These are phyloP conservation scores for Ceratocystiopsis sp. DNA, from an alignment of 2,329 filamentous ascomycete genomes.

Conservation along the genomic window DNA sequence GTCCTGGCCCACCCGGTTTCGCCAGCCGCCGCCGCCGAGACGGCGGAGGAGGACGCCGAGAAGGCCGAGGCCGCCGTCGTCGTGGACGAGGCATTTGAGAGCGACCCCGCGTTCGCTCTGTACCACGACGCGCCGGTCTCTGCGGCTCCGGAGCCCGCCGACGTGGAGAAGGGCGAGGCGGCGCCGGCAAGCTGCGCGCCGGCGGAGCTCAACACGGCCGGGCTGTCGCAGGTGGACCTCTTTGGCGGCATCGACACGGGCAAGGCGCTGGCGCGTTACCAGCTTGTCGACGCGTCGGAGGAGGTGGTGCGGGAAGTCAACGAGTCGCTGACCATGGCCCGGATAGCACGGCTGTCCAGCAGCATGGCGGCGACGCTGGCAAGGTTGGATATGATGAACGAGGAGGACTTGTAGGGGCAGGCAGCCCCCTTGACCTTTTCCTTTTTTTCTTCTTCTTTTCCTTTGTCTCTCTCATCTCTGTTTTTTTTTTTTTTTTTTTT, in stretches of 20 bases:
- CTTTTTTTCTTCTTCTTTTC: too few species aligned
- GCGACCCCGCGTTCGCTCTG: slow-evolving; percentile 43
- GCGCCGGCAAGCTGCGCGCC: slow-evolving; percentile 12
- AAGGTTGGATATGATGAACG: slow-evolving; percentile 20
- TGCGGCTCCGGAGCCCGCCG: slow-evolving; percentile 14
- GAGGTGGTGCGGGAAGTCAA: slow-evolving; percentile 30
- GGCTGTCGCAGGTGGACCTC: slow-evolving; percentile 22
- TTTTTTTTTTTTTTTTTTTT: not conserved
- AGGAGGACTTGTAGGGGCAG: slow-evolving; percentile 1
- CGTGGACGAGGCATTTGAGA: slow-evolving; percentile 41
- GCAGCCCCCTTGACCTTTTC: slow-evolving; percentile 9
- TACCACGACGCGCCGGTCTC: slow-evolving; percentile 27
- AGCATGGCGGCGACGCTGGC: slow-evolving; percentile 16
- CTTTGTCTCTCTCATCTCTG: not conserved
- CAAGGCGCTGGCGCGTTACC: slow-evolving; percentile 45
- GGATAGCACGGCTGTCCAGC: slow-evolving; percentile 24
- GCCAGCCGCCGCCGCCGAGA: not conserved
- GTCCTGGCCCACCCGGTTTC: slow-evolving; percentile 30
- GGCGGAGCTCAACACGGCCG: slow-evolving; percentile 25
- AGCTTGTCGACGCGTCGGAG: slow-evolving; percentile 43
- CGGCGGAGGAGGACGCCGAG: not conserved
- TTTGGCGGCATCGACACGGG: slow-evolving; percentile 41
- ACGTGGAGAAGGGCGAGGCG: slow-evolving; percentile 13
- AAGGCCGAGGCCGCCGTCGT: slow-evolving; percentile 10
- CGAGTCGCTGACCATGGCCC: slow-evolving; percentile 27